phyloP scores from a whole-genome alignment of 2,329 filamentous ascomycete genomes.

The Dactylellina sp. region DNA sequence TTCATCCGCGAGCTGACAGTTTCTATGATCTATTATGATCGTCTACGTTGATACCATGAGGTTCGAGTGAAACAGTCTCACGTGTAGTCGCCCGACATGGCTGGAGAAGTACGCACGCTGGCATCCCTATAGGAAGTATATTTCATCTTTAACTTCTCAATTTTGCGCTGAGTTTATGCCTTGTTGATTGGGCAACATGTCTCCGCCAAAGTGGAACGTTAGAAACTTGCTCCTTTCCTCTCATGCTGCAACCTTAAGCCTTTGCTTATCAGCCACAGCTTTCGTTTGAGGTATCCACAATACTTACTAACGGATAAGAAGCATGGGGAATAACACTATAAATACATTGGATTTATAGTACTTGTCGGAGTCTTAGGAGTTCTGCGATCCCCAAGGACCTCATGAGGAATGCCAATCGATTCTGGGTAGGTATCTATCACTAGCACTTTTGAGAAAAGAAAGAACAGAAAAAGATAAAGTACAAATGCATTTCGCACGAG shows the following conservation, averaged over 20 bases:
- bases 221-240: slow-evolving; percentile 22
- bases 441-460: slow-evolving; percentile 46
- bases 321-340: background rate
- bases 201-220: background rate
- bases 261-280: too few species aligned
- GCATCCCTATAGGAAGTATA: background rate
- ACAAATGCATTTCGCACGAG: slow-evolving; percentile 15
- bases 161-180: background rate
- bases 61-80: background rate
- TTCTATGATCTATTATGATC: background rate
- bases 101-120: too few species aligned
- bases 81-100: background rate
- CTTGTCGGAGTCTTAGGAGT: slow-evolving; percentile 26
- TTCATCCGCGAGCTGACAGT: background rate
- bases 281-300: too few species aligned
- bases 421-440: slow-evolving; percentile 55
- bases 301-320: too few species aligned
- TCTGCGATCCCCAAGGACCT: slow-evolving; percentile 21
- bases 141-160: slow-evolving; percentile 30
- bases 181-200: background rate
- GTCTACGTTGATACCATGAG: too few species aligned
- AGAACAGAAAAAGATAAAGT: slow-evolving; percentile 40
- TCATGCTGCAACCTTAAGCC: background rate
- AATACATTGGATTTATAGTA: slow-evolving; percentile 5
- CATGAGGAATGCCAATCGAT: slow-evolving; percentile 31